A percentile compares a stretch with the other conserved stretches of the same genome.
These are phyloP conservation scores for Fragaria vesca DNA, from an alignment of 306 rosid genomes.

Conservation along the genomic window DNA sequence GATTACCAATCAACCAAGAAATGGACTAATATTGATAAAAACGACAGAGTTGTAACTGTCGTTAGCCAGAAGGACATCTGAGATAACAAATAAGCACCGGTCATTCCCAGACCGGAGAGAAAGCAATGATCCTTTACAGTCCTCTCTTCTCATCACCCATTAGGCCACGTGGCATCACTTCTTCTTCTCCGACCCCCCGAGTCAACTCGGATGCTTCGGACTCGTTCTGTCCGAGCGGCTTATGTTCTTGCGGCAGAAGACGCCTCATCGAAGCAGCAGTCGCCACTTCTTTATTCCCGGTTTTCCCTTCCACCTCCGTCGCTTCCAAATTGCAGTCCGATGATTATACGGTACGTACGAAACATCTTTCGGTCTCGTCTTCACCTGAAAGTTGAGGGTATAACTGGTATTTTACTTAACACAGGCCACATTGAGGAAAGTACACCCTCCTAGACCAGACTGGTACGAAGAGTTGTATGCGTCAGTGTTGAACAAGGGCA, in stretches of 20 bases:
- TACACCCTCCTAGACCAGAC: conserved; percentile 70
- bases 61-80: not conserved
- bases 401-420: not conserved
- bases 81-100: not conserved
- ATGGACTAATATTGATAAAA: not conserved
- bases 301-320: conserved; percentile 34
- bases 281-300: conserved; percentile 42
- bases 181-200: conserved; percentile 14
- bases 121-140: not conserved
- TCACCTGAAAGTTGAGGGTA: not conserved
- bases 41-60: not conserved
- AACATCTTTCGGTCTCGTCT: not conserved
- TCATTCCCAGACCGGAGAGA: not conserved
- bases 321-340: conserved; percentile 47
- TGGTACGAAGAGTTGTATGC: conserved; percentile 88
- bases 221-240: conserved; percentile 23
- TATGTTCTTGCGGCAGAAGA: conserved; percentile 70
- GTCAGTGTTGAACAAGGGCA: conserved; percentile 39
- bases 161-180: conserved; percentile 14
- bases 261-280: conserved; percentile 55
- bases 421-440: conserved; percentile 47
- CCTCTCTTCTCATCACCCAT: conserved; percentile 9
- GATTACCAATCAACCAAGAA: not conserved
- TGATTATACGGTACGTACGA: conserved; percentile 47
- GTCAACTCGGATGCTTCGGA: conserved; percentile 29